Evolutionary conservation across 768 basidiomycete species (phyloP), one percentile per base, ranked within the genome.

Genomic region (Pholiota microspora): DNA sequence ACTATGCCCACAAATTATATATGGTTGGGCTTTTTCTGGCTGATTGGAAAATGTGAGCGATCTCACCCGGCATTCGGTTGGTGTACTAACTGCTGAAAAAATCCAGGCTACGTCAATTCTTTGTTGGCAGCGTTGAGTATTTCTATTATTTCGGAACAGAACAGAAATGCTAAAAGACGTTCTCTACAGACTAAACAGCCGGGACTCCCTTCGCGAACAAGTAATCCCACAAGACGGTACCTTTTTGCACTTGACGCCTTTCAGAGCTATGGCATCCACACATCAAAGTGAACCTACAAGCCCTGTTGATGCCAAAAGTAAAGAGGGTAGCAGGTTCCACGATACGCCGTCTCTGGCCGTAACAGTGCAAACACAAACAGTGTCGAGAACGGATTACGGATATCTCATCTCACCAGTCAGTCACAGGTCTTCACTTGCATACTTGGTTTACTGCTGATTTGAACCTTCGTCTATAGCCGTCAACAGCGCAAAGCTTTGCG

Each of bases 1-100:
- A 71, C 67, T 13, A 75, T 76, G 73, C 79, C 78, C 8, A 71
- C 71, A 28, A 75, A 75, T 58, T 77, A 76, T 59, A 60, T 78
- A 4, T 80, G 75, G 74, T 59, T 78, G 45, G 76, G 74, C 8
- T 77, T 79, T 56, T 80, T 81, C 64, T 82, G 78, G 78, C 57
- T 77, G 21, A 64, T 77, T 44, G 77, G 77, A 25, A 82, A 79
- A 72, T 79, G 80, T 79, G 52, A 55, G 76, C 59, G 16, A 18
- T 32, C 45, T 10, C 9, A 49, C 18, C 44, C 40, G 4, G 10
- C 35, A 31, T 40, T 23, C 18, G 16, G 21, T n/a, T 38, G 44
- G 45, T 48, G 16, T 38, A 51, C 51, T 49, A 36, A 28, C 9
- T 31, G 42, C 24, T 48, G 45, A 23, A 42, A 34, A 31, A 3